Base-by-base conservation (phyloP, 73 alveolate genomes). In the Symbiodinium natans region DNA sequence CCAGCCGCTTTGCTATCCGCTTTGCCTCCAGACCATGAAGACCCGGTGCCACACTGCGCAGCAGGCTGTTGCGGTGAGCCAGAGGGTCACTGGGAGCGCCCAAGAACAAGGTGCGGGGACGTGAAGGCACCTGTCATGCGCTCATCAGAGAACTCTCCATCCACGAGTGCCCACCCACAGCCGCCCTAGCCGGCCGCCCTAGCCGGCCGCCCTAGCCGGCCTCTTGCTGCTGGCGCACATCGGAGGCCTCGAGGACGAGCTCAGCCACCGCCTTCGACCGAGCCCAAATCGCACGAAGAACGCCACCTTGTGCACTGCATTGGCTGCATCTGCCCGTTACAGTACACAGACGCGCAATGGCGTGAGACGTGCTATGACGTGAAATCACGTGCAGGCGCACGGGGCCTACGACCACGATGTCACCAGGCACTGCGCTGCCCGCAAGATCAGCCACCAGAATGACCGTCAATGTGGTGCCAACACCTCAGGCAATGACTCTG, bases 211-310 rank as follows among this genome's bases (percentile, higher is more conserved):
- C n/a, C n/a, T n/a, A n/a, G 6, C 59, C 59, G 39, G 77, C 97
- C 97, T 90, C 82, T 33, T 73, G 74, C 54, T 39, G 88, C 29
- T 59, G 97, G 36, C 88, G 73, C 40, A 90, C 9, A 54, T 90
- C 97, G 11, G 80, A 39, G 54, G 97, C 97, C 17, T 90, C 97
- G 83, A 90, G 54, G 54, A 90, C 88, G 38, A 90, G 88, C 83
- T 71, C 86, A 46, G 40, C 80, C 33, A 8, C 56, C 56, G 38
- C 59, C 46, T 75, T 15, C 27, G 85, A 33, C 7, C 56, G 74
- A 19, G 97, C 89, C 88, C 88, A 90, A 4, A 84, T 71, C 36
- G 88, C 87, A 1, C 97, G 83, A 31, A 90, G 77, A 52, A 90
- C 56, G 13, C 97, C 97, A 21, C 97, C 97, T 90, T 17, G 17